Percentiles rank a stretch among this genome's conserved stretches.
Evolutionary conservation across 257 asterid species (phyloP).

Genomic region (Primulina huaijiensis): DNA sequence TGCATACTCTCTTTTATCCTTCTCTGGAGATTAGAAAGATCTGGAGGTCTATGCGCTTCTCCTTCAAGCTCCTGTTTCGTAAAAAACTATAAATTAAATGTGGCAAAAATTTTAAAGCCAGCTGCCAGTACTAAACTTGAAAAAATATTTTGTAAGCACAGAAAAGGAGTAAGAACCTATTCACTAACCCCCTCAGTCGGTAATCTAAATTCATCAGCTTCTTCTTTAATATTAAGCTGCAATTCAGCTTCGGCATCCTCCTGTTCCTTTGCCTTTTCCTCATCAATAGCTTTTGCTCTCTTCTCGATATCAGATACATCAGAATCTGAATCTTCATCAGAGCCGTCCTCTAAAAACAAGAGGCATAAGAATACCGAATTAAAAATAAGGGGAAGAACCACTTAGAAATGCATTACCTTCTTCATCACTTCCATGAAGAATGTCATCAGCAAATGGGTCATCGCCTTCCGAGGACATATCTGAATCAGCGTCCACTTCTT

Average conservation of each 20-base stretch:
- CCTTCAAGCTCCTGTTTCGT: slow-evolving; percentile 72
- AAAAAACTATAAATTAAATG: slow-evolving; percentile 10
- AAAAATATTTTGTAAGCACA: neutral
- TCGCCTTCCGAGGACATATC: slow-evolving; percentile 76
- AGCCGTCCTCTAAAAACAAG: slow-evolving; percentile 36
- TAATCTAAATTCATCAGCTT: slow-evolving; percentile 72
- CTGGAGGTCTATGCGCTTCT: slow-evolving; percentile 77
- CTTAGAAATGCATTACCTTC: slow-evolving; percentile 44
- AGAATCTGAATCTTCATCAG: slow-evolving; percentile 49
- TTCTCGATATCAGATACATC: slow-evolving; percentile 61
- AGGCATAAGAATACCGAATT: neutral
- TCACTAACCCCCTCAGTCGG: slow-evolving; percentile 69
- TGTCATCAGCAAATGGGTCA: slow-evolving; percentile 66
- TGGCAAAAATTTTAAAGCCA: neutral
- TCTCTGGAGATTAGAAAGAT: slow-evolving; percentile 70
- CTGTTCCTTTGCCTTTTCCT: slow-evolving; percentile 41
- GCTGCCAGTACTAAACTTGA: neutral
- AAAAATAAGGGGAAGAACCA: slow-evolving; percentile 6
- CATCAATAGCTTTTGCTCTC: slow-evolving; percentile 50
- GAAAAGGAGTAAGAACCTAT: slow-evolving; percentile 8
- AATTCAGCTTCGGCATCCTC: slow-evolving; percentile 55
- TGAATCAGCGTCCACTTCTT: slow-evolving; percentile 47
- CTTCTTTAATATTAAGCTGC: slow-evolving; percentile 56
- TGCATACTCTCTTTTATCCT: slow-evolving; percentile 86
- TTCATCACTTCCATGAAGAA: slow-evolving; percentile 60